Evolutionary conservation across 2,329 filamentous ascomycete species (phyloP), one percentile per base, ranked within the genome.

Genomic region (Penicillium sp.): DNA sequence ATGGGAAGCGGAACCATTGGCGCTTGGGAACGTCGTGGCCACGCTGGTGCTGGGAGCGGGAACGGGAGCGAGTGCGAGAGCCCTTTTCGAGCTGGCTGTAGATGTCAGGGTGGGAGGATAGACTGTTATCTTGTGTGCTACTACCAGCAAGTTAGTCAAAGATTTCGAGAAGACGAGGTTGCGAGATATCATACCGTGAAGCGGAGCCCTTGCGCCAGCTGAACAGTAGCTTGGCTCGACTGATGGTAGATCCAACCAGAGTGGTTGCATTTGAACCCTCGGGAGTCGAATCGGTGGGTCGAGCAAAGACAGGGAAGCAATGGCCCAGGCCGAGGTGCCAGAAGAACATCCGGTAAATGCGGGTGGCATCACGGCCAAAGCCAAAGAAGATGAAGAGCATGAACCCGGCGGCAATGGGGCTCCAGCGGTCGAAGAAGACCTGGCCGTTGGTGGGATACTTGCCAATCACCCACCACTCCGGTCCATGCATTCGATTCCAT

Each of bases 351-450:
- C 76, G 77, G 68, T 88, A 88, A 72, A 85, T 82, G 25, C 77
- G 75, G 4, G 78, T 75, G 0, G 87, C 87, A 67, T 90, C 88
- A 28, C 76, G 78, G 34, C 87, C 88, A 15, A 86, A 82, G 8
- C 88, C 88, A 64, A 89, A 89, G 67, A 88, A 84, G n/a, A 83
- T 54, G 68, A 90, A 90, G 12, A 86, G 73, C 28, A 86, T 59
- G 59, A 84, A 80, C 0, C 83, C 84, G 3, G 81, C 76, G 0
- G 69, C 79, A 10, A 88, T 75, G 49, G 83, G 81, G 20, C 84
- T 78, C 84, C 85, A 90, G 34, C 83, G 81, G 67, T 88, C 84
- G 60, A 83, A 83, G 45, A 78, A 71, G 41, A 84, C 75, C 1
- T 63, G 10, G 38, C 83, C 80, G 42, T 74, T 39, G 22, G 79